Evolutionary conservation across 208 protist species (phyloP), one percentile per base, ranked within the genome.

Genomic region (Leptomonas pyrrhocoris): DNA sequence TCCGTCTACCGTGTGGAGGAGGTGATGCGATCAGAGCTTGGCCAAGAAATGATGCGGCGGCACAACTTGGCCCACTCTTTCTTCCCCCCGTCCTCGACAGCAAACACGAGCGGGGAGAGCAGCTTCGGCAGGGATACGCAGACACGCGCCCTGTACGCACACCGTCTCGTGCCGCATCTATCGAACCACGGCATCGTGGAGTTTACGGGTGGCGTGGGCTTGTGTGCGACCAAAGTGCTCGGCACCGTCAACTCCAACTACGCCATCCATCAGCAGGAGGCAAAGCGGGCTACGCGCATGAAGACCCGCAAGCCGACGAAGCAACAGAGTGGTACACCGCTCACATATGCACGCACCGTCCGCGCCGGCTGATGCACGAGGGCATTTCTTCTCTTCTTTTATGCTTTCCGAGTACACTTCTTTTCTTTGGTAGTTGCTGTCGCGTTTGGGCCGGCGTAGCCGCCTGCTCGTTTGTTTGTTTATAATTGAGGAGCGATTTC

Each of bases 1-100:
- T 90, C 87, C 61, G 81, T 94, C 7, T 62, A 67, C 50, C 85
- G 85, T 11, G 69, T 84, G 16, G 84, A 93, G 62, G 73, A 57
- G 0, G 65, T 92, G 27, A 65, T 82, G 79, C 70, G 77, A 1
- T 60, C 63, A 11, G 72, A 77, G 7, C 18, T 3, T 23, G 62
- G 61, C 7, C 13, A 12, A 43, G 36, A 69, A n/a, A 28, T 38
- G 30, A 13, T 64, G 45, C 54, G 57, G 19, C 45, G 19, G 4
- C 31, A 30, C 53, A 16, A 30, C 31, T 13, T 27, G 31, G 9
- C 18, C 46, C 46, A 12, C 1, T n/a, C 21, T 25, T n/a, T 36
- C n/a, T 30, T 54, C 21, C 1, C 49, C n/a, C 4, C 21, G 2
- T 54, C 49, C n/a, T 54, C n/a, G 5, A 19, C 16, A 48, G 7